phyloP scores from a whole-genome alignment of 1,139 yeast genomes.

The Yamadazyma spencermartinsiae region DNA sequence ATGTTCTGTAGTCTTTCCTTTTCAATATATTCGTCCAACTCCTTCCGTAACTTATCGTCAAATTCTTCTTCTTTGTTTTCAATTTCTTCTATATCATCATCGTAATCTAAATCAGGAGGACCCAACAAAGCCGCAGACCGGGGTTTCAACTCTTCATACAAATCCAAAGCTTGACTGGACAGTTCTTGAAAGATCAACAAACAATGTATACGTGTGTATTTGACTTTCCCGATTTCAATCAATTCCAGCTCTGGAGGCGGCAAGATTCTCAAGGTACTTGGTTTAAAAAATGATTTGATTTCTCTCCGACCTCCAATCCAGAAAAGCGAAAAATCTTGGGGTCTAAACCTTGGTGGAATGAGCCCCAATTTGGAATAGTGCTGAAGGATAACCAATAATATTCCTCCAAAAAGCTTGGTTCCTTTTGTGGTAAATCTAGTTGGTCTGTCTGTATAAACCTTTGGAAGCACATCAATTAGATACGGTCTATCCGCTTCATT shows the following conservation, averaged over 20 bases:
- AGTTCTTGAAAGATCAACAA: conserved; percentile 33
- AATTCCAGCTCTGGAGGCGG: conserved; percentile 25
- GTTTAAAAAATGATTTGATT: conserved; percentile 41
- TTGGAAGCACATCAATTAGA: conserved; percentile 30
- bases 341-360: conserved; percentile 12
- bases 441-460: conserved; percentile 19
- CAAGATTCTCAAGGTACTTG: conserved; percentile 40
- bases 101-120: conserved; percentile 10
- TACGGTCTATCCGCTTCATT: conserved; percentile 35
- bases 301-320: conserved; percentile 47
- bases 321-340: conserved; percentile 24
- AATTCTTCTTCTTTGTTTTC: conserved; percentile 9
- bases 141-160: conserved; percentile 36
- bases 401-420: conserved; percentile 24
- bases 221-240: conserved; percentile 14
- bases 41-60: conserved; percentile 1
- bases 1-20: conserved; percentile 11
- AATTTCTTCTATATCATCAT: conserved; percentile 7
- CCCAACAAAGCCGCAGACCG: conserved; percentile 12
- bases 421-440: conserved; percentile 36
- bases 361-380: conserved; percentile 16
- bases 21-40: conserved; percentile 5
- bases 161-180: conserved; percentile 22
- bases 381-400: conserved; percentile 17
- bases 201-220: conserved; percentile 32